Conservation (phyloP, 1,284 basidiomycete species). For the Inonotus obliquus region DNA sequence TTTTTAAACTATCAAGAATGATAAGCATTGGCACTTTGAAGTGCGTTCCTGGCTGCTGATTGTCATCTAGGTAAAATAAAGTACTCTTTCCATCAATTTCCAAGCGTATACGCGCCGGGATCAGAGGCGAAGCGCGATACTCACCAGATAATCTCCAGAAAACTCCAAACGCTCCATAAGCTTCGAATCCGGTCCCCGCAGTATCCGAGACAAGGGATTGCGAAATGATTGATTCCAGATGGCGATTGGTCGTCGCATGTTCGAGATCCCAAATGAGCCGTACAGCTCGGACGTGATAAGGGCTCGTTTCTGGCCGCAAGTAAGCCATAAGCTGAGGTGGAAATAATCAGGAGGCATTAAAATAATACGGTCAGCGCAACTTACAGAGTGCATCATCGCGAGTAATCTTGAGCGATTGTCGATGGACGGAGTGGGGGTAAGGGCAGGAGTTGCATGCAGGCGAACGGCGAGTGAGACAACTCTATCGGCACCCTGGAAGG, state of each 20-base stretch:
- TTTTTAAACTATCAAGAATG: conserved; percentile 79
- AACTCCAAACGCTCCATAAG: conserved; percentile 86
- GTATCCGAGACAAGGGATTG: conserved; percentile 58
- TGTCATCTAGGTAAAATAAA: conserved; percentile 59
- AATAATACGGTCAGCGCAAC: conserved; percentile 16
- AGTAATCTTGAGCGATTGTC: conserved; percentile 49
- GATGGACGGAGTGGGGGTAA: conserved; percentile 52
- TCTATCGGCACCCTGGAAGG: conserved; percentile 65
- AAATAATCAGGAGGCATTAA: background rate
- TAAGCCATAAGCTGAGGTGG: conserved; percentile 67
- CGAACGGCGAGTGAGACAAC: conserved; percentile 56
- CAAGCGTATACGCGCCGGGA: too few relatives aligned
- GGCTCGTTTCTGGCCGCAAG: conserved; percentile 58
- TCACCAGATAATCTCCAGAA: conserved; percentile 87
- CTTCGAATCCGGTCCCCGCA: conserved; percentile 45
- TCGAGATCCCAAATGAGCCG: conserved; percentile 86
- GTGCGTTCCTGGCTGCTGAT: conserved; percentile 70
- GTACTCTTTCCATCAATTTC: background rate
- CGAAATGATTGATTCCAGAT: conserved; percentile 76
- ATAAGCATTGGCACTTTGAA: conserved; percentile 85
- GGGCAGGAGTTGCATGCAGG: conserved; percentile 44
- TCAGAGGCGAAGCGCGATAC: conserved; percentile 25
- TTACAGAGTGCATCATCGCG: conserved; percentile 51
- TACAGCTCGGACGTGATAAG: conserved; percentile 81
- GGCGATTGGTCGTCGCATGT: conserved; percentile 50